Evolutionary conservation across 2,329 filamentous ascomycete genomes (phyloP).

Genomic region (Lithohypha guttulata): DNA sequence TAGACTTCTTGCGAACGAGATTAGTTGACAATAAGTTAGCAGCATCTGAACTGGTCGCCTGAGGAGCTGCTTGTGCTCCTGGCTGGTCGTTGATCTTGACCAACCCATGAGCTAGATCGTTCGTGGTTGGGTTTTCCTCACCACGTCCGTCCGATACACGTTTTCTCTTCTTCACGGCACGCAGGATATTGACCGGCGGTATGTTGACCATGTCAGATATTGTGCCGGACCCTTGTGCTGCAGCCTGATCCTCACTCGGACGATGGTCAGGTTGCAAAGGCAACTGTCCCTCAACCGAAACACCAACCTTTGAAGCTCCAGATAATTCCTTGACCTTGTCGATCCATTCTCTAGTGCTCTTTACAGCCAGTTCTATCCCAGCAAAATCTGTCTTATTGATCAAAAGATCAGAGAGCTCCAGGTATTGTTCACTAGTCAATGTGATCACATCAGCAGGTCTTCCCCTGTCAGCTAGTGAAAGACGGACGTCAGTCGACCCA

Average conservation of each 20-base stretch:
- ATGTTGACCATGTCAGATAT: too few species aligned
- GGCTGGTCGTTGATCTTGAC: too few species aligned
- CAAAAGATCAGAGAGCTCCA: slow-evolving; percentile 16
- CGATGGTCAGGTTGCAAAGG: too few species aligned
- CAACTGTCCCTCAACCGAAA: too few species aligned
- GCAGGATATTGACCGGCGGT: slow-evolving; percentile 16
- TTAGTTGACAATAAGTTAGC: too few species aligned
- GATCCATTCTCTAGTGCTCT: slow-evolving; percentile 19
- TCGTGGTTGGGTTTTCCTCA: too few species aligned
- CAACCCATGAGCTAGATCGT: too few species aligned
- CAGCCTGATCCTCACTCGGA: background rate
- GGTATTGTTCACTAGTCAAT: slow-evolving; percentile 14
- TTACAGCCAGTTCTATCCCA: slow-evolving; percentile 12
- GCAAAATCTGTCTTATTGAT: slow-evolving; percentile 20
- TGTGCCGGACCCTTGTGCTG: too few species aligned
- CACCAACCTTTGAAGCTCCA: slow-evolving; percentile 12
- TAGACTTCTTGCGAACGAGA: too few species aligned
- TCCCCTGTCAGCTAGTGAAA: background rate
- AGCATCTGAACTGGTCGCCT: too few species aligned
- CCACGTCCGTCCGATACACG: too few species aligned
- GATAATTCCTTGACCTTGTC: slow-evolving; percentile 15
- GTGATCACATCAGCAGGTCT: slow-evolving; percentile 8
- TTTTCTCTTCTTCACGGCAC: slow-evolving; percentile 17
- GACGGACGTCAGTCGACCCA: background rate
- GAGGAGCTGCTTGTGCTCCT: too few species aligned